Evolutionary conservation across 1,284 basidiomycete species (phyloP), one percentile per base, ranked within the genome.

Genomic region (Austroboletus niveus): DNA sequence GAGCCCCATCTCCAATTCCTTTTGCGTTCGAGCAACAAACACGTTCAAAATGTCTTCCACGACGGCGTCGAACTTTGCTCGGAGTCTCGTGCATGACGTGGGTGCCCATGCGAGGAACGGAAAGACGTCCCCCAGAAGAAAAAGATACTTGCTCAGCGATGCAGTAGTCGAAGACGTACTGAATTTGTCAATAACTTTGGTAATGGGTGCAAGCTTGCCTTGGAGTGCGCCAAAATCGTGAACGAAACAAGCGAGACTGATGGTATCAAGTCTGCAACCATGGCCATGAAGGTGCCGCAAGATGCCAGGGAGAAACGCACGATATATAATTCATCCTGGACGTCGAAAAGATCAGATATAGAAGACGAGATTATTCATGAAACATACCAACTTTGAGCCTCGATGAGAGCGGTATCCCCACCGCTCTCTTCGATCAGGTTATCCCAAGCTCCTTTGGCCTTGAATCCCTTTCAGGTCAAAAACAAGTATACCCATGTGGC

Each of bases 241-340:
- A 5, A 75, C 76, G 55, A 84, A 84, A 0, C 81, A 80, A 4
- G 79, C 79, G 42, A 40, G 81, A 77, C 17, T 81, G 31, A 44
- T 47, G 9, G 32, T 47, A 32, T 51, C 49, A 7, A 58, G 44
- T 24, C 53, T 50, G 12, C 76, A 49, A 81, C 67, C 4, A 14
- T 54, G 24, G 22, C 35, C 60, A 24, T 24, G 22, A 24, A 8
- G 12, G 54, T 30, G 24, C 35, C 60, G 7, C 22, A 38, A 14
- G 8, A 14, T 34, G 3, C 32, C 4, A 6, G 20, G 15, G 6
- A 22, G 14, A 34, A 15, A 36, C 74, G 38, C 57, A 77, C 77
- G 77, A 71, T 30, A 78, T 66, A n/a, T 67, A 61, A 52, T 78
- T 78, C 76, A 78, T 77, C 75, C 77, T 71, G 48, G 2, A 30